A percentile compares a stretch with the other conserved stretches of the same genome.
Evolutionary conservation across 805 yeast genomes (phyloP).

Genomic region (Cyberlindnera misumaiensis): DNA sequence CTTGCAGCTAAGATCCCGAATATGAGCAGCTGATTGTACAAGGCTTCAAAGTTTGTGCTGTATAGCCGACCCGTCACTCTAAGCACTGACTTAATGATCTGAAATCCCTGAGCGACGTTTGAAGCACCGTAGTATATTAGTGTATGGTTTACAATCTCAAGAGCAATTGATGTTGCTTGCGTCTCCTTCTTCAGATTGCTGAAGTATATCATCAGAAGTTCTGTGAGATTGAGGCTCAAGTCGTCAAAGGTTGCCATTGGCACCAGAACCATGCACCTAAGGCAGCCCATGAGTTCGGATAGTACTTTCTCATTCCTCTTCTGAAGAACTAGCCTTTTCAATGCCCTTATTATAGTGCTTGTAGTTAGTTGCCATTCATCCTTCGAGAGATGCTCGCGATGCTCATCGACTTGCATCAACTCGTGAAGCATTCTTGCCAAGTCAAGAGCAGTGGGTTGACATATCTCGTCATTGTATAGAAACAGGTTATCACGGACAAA

Average conservation of each 20-base stretch:
- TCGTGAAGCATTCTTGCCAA: constrained; percentile 23
- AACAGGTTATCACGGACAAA: constrained; percentile 10
- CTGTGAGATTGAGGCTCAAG: constrained; percentile 15
- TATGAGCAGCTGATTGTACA: constrained; percentile 37
- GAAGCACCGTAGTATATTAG: constrained; percentile 36
- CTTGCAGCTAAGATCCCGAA: constrained; percentile 41
- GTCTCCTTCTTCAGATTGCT: constrained; percentile 21
- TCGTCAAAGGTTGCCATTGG: constrained; percentile 21
- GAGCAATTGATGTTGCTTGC: constrained; percentile 25
- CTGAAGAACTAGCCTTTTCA: constrained; percentile 5
- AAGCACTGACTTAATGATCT: constrained; percentile 34
- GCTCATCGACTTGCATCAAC: constrained; percentile 17
- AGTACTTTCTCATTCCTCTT: constrained; percentile 22
- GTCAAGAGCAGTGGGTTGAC: constrained; percentile 27
- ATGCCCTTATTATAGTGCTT: constrained; percentile 6
- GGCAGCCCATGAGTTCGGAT: constrained; percentile 21
- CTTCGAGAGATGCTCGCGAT: constrained; percentile 15
- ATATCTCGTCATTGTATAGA: constrained; percentile 8
- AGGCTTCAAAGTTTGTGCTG: constrained; percentile 33
- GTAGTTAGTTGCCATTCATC: constrained; percentile 12
- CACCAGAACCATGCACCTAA: constrained; percentile 19
- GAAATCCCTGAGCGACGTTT: constrained; percentile 31
- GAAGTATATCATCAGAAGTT: constrained; percentile 19
- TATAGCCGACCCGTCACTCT: constrained; percentile 29
- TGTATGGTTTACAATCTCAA: constrained; percentile 41